phyloP scores from a whole-genome alignment of 2,329 filamentous ascomycete genomes.

The Raffaelea albimanens region DNA sequence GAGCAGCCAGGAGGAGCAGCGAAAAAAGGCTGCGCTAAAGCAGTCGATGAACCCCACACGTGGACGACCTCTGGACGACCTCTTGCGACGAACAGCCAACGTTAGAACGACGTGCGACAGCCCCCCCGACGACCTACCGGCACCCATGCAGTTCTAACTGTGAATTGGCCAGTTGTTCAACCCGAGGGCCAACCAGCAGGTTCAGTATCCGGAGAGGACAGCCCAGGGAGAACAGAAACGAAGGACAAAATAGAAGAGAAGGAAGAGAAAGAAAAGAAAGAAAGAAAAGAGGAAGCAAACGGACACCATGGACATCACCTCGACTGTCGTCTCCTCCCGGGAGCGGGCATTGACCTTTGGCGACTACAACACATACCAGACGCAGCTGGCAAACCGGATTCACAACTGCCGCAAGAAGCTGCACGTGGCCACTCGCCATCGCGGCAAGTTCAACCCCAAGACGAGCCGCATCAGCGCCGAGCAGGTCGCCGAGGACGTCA shows the following conservation, averaged over 20 bases:
- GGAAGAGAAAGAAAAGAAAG: too few species aligned
- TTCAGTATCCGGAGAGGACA: too few species aligned
- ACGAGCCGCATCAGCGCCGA: conserved; percentile 63
- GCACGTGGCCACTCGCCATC: conserved; percentile 72
- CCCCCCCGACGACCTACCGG: neutral
- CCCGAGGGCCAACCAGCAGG: too few species aligned
- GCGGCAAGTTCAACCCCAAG: conserved; percentile 66
- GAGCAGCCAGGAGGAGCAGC: neutral
- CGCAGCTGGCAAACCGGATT: conserved; percentile 69
- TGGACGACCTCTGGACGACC: too few species aligned
- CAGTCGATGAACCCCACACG: conserved; percentile 2
- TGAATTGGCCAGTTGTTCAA: too few species aligned
- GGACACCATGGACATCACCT: conserved; percentile 77
- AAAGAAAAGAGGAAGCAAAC: neutral
- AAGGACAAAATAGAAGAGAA: too few species aligned
- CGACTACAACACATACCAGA: conserved; percentile 79
- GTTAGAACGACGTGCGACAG: neutral
- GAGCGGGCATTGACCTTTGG: conserved; percentile 80
- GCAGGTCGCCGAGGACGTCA: conserved; percentile 64
- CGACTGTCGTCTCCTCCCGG: conserved; percentile 67
- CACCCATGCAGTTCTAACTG: too few species aligned
- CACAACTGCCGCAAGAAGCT: conserved; percentile 79
- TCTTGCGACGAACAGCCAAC: too few species aligned
- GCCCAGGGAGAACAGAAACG: too few species aligned
- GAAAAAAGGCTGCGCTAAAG: too few species aligned